Evolutionary conservation across 352 stramenopile species (phyloP), one percentile per base, ranked within the genome.

Genomic region (Pythium sukuiense): DNA sequence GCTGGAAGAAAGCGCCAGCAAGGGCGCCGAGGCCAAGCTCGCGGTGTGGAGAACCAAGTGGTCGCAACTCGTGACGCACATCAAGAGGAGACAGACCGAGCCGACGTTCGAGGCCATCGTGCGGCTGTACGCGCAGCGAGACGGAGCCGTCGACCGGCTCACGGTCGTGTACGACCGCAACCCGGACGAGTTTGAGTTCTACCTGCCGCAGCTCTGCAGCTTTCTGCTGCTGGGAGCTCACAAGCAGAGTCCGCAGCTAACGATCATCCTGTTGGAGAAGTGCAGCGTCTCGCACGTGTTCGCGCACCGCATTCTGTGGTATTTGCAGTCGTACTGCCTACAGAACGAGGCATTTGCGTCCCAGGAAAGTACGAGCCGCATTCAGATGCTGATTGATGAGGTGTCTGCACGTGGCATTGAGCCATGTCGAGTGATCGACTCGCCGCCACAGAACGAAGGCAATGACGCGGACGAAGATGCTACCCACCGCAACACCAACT

Each of bases 241-340:
- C 61, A 65, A 76, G 20, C 67, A 86, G 49, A 91, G 83, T 14
- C 81, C 81, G 26, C 82, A 92, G 54, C 69, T 93, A 12, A 83
- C 73, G 41, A 54, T 78, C 6, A 87, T 95, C 52, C 62, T 95
- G 50, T 61, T 95, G n/a, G 75, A 82, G 6, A 91, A 93, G 67
- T 95, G 84, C 74, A 89, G 77, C 61, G 70, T 81, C 78, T 92
- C 87, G 52, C 85, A 95, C 65, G 83, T 93, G 55, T 93, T 95
- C 55, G 87, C 87, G 8, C 85, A 95, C 71, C 88, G 88, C 59
- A 92, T 95, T 74, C 54, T 91, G 32, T 95, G 87, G 87, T 95
- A 92, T 48, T 65, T 95, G 55, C 74, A 88, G 67, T 92, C 85
- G 9, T 93, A 90, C 61, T 93, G 87, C 59, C 68, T 91, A 11